Evolutionary conservation across 805 yeast genomes (phyloP).

Genomic region (Nakazawaea ernobii): DNA sequence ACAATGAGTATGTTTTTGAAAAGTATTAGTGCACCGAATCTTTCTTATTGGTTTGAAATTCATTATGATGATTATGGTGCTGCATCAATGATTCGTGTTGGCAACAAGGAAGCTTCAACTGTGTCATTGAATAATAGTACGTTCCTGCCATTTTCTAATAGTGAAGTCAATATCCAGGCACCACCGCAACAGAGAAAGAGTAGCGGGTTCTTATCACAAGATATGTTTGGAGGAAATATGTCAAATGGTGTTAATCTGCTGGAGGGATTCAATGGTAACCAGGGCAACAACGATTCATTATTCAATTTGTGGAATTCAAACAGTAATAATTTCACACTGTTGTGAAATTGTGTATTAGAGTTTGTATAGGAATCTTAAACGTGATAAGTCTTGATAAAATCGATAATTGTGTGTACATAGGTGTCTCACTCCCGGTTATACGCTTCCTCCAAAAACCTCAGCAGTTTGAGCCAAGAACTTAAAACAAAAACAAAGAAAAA

Average conservation of each 20-base stretch:
- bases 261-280: not conserved
- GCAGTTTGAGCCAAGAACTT: too few relatives aligned
- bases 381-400: too few relatives aligned
- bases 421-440: too few relatives aligned
- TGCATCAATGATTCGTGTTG: constrained; percentile 8
- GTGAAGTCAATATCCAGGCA: not conserved
- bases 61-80: constrained; percentile 10
- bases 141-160: constrained; percentile 3
- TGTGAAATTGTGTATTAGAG: not conserved
- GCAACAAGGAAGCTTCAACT: not conserved
- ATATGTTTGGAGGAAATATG: not conserved
- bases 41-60: constrained; percentile 6
- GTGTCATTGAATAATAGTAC: not conserved
- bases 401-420: too few relatives aligned
- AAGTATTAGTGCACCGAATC: constrained; percentile 1
- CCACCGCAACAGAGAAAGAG: not conserved
- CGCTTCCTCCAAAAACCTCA: too few relatives aligned
- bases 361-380: not conserved
- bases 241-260: not conserved
- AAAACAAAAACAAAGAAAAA: too few relatives aligned
- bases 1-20: constrained; percentile 8
- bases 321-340: not conserved
- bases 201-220: not conserved
- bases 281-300: not conserved
- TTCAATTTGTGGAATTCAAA: constrained; percentile 4